Percentiles rank a stretch among this genome's conserved stretches.
These are phyloP conservation scores for Xanthoconium purpureum DNA, from an alignment of 768 basidiomycete species.

Conservation along the genomic window DNA sequence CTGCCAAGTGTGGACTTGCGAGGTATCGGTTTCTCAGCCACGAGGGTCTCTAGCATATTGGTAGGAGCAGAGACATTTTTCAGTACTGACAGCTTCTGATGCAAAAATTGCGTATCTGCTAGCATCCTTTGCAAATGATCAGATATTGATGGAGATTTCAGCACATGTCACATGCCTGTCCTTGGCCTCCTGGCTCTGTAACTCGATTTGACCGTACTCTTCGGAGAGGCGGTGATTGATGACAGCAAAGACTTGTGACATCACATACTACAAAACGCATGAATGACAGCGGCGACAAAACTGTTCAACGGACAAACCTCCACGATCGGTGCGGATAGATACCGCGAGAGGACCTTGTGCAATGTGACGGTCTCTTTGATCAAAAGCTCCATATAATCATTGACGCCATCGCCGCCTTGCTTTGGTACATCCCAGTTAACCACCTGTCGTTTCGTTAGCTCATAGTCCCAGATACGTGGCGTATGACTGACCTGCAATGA, in stretches of 20 bases:
- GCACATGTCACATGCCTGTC: conserved; percentile 51
- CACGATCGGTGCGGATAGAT: conserved; percentile 72
- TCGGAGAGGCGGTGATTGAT: conserved; percentile 90
- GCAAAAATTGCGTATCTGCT: conserved; percentile 73
- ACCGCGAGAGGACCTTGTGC: conserved; percentile 93
- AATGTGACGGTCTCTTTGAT: conserved; percentile 94
- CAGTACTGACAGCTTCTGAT: conserved; percentile 70
- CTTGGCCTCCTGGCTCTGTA: conserved; percentile 83
- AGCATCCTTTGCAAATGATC: conserved; percentile 54
- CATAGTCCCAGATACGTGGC: conserved; percentile 2
- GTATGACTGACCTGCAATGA: conserved; percentile 61
- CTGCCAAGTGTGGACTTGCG: conserved; percentile 31
- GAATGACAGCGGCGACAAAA: conserved; percentile 9
- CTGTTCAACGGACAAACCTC: conserved; percentile 51
- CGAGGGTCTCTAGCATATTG: conserved; percentile 80
- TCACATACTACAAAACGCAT: conserved; percentile 63
- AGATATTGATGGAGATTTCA: conserved; percentile 7
- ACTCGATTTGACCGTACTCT: conserved; percentile 78
- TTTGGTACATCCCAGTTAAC: conserved; percentile 75
- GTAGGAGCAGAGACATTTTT: conserved; percentile 72
- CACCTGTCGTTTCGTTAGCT: conserved; percentile 40
- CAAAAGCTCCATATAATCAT: conserved; percentile 89
- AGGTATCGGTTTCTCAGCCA: conserved; percentile 72
- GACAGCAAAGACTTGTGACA: conserved; percentile 91
- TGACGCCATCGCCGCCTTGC: conserved; percentile 59